Evolutionary conservation across 1,284 basidiomycete genomes (phyloP).

Genomic region (Cystobasidiaceae sp.): DNA sequence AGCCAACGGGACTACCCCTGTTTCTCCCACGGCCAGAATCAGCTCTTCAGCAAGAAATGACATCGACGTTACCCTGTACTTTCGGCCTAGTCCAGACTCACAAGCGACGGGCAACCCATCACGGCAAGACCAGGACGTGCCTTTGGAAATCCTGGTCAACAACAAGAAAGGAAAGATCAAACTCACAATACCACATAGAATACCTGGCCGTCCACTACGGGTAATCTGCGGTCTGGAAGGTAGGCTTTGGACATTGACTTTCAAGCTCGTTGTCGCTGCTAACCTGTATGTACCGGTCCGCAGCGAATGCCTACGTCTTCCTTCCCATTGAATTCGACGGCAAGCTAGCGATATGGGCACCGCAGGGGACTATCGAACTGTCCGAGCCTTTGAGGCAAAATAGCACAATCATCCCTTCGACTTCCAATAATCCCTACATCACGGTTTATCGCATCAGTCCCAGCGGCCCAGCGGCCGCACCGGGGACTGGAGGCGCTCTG

Average conservation of each 20-base stretch:
- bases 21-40: conserved; percentile 7
- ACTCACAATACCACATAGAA: conserved; percentile 15
- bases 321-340: conserved; percentile 21
- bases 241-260: no score
- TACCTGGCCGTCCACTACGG: conserved; percentile 13
- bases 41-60: conserved; percentile 4
- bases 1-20: conserved; percentile 17
- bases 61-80: conserved; percentile 27
- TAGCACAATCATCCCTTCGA: conserved; percentile 25
- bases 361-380: conserved; percentile 13
- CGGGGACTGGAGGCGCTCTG: not conserved
- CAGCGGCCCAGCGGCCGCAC: not conserved
- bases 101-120: not conserved
- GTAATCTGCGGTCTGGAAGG: conserved; percentile 14
- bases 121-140: conserved; percentile 4
- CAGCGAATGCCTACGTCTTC: conserved; percentile 24
- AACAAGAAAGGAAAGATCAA: conserved; percentile 23
- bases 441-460: conserved; percentile 22
- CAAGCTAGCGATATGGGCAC: conserved; percentile 27
- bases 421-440: conserved; percentile 23
- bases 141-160: conserved; percentile 17
- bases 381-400: conserved; percentile 13
- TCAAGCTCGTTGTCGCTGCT: not conserved
- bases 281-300: not conserved
- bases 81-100: no score